Base-by-base conservation (phyloP, 768 basidiomycete genomes). In the Rhodosporidiobolus sp. region DNA sequence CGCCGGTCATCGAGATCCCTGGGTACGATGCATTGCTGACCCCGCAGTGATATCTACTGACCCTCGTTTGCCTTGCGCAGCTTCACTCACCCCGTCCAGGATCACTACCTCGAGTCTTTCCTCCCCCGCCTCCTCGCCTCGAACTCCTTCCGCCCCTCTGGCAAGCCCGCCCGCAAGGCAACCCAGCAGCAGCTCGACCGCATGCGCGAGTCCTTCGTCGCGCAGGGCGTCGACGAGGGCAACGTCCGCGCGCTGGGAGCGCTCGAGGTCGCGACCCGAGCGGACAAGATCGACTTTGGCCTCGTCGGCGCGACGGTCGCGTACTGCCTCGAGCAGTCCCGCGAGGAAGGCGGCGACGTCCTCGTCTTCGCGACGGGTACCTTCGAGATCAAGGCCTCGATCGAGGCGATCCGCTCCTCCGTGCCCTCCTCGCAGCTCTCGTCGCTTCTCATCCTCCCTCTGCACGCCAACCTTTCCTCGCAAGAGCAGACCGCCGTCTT, bases 331-430 rank as follows among this genome's bases (percentile, higher is more conserved):
- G 63, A 61, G 17, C 32, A 52, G 10, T 72, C 70, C 4, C 30
- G 46, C 20, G 83, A 84, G 38, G 81, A 79, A 4, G 75, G 79
- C 16, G 89, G 87, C 4, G 92, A 89, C 10, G 87, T 96, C 56
- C 84, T 97, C 32, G 86, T 96, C 55, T 97, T 97, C 81, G 83
- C 94, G 65, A 88, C 92, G n/a, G 94, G 94, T 80, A 89, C 92
- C 3, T 50, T 71, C 8, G 85, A 86, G 38, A 84, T 90, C 70
- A 78, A 67, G 19, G 72, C 75, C 24, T 67, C 72, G 3, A 78
- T 78, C 52, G 71, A 76, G 14, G 78, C 78, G 16, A 76, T 80
- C 55, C 67, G 66, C 19, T 52, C 68, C 14, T 61, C 80, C 50
- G 65, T 76, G 2, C 58, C 71, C 1, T 9, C 73, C 79, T 6